A percentile compares a stretch with the other conserved stretches of the same genome.
phyloP scores from a whole-genome alignment of 495 filamentous ascomycete genomes.

The Lepraria neglecta region DNA sequence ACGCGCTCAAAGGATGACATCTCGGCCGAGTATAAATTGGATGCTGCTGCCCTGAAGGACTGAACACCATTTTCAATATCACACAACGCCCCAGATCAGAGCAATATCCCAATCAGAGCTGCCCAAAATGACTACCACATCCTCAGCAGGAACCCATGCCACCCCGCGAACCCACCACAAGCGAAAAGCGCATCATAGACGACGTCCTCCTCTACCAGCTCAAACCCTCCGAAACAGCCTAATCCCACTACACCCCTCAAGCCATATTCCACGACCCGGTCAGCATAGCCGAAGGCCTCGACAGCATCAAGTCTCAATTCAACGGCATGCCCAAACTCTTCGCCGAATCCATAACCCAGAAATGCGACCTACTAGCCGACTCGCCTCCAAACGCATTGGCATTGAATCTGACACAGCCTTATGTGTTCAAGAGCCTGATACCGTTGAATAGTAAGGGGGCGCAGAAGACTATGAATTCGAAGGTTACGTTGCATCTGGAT shows the following conservation, averaged over 20 bases:
- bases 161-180: conserved; percentile 5
- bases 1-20: background rate
- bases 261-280: conserved; percentile 26
- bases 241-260: conserved; percentile 10
- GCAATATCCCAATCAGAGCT: background rate
- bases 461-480: conserved; percentile 24
- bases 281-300: conserved; percentile 28
- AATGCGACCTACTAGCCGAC: conserved; percentile 21
- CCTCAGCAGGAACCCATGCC: conserved; percentile 11
- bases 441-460: conserved; percentile 19
- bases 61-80: background rate
- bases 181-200: conserved; percentile 19
- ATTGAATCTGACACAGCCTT: conserved; percentile 21
- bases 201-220: conserved; percentile 25
- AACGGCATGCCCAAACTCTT: conserved; percentile 27
- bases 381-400: conserved; percentile 6
- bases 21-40: conserved; percentile 1
- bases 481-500: conserved; percentile 21
- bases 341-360: conserved; percentile 22
- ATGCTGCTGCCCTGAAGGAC: background rate
- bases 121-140: conserved; percentile 10
- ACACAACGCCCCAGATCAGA: background rate
- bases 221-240: conserved; percentile 16
- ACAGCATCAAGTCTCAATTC: conserved; percentile 25
- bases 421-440: conserved; percentile 22